A percentile compares a stretch with the other conserved stretches of the same genome.
phyloP scores from a whole-genome alignment of 1,139 yeast species.

The Zygoascus sp. region DNA sequence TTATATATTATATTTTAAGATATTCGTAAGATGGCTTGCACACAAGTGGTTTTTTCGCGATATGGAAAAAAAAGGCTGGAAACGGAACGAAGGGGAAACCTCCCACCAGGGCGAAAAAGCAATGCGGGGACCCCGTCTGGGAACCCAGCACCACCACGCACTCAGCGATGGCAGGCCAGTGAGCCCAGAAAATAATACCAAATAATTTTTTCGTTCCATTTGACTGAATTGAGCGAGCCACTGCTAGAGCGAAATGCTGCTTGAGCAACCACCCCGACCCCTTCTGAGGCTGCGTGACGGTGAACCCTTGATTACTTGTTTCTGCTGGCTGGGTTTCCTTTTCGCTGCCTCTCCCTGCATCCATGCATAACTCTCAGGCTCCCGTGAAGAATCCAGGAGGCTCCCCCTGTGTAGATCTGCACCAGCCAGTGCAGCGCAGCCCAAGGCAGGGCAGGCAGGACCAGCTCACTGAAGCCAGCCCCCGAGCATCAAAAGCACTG shows the following conservation, averaged over 20 bases:
- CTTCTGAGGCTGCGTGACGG: too few species aligned
- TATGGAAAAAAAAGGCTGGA: slow-evolving; percentile 9
- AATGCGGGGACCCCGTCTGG: not conserved
- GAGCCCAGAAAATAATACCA: not conserved
- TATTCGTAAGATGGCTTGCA: not conserved
- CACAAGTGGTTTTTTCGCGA: slow-evolving; percentile 7
- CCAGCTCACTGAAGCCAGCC: too few species aligned
- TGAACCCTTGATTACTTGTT: not conserved
- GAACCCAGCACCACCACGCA: not conserved
- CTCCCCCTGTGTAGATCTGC: slow-evolving; percentile 1
- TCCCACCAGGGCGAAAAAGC: not conserved
- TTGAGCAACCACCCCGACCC: too few species aligned
- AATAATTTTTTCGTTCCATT: too few species aligned
- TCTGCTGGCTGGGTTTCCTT: not conserved
- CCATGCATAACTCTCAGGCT: not conserved
- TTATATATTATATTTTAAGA: not conserved
- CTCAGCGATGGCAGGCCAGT: not conserved
- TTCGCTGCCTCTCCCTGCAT: not conserved
- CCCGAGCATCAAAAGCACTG: too few species aligned
- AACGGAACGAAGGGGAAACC: slow-evolving; percentile 8
- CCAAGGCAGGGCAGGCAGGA: not conserved
- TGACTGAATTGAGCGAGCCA: not conserved
- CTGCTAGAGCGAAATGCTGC: too few species aligned
- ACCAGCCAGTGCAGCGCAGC: not conserved
- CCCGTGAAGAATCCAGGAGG: slow-evolving; percentile 4